Conservation (phyloP, 805 yeast species). For the Alloascoidea africana region DNA sequence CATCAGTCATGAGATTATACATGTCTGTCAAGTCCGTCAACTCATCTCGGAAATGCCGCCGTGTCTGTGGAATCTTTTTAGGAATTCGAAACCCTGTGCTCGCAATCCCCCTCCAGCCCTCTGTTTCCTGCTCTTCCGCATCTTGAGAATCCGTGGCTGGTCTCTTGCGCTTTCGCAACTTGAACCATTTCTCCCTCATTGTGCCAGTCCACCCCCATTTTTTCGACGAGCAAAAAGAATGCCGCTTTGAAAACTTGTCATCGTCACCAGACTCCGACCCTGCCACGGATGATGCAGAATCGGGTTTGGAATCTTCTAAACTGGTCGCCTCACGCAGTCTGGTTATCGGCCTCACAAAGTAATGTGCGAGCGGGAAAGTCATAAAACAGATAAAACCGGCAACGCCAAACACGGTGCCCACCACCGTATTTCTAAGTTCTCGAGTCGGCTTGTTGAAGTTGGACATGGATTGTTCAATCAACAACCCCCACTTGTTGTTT, state of each 20-base stretch:
- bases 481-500: no score
- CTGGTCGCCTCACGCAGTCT: conserved; percentile 72
- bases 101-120: no score
- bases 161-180: neutral
- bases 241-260: no score
- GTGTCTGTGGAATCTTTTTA: conserved; percentile 10
- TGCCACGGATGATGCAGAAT: neutral
- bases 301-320: neutral
- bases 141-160: conserved; percentile 2
- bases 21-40: conserved; percentile 78
- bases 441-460: conserved; percentile 49
- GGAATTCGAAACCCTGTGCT: conserved; percentile 10
- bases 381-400: conserved; percentile 59
- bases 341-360: conserved; percentile 73
- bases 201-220: no score
- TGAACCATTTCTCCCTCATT: conserved; percentile 6
- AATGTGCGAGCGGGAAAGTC: conserved; percentile 75
- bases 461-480: conserved; percentile 46
- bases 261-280: neutral
- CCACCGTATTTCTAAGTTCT: conserved; percentile 48
- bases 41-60: conserved; percentile 74
- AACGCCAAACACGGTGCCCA: conserved; percentile 66
- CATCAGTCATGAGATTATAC: conserved; percentile 84
- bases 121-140: no score
- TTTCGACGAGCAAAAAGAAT: no score